A percentile compares a stretch with the other conserved stretches of the same genome.
Conservation (phyloP, 495 filamentous ascomycete genomes). For the Neurospora sp. region DNA sequence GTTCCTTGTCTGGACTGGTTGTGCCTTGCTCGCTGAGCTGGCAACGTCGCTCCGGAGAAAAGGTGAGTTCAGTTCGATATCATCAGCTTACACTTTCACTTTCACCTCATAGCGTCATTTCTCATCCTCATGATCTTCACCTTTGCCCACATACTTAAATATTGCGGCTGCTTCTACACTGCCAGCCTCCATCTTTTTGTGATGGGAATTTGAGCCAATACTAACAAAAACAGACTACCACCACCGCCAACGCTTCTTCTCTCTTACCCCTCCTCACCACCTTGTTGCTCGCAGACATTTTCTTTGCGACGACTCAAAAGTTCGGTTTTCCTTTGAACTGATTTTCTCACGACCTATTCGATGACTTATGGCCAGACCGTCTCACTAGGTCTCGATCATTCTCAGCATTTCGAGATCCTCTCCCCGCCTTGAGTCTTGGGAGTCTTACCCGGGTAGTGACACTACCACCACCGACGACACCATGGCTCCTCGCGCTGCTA, state of each 20-base stretch:
- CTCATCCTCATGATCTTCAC: background rate
- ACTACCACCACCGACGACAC: background rate
- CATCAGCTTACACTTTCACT: background rate
- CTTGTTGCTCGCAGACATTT: background rate
- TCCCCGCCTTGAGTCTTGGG: slow-evolving; percentile 34
- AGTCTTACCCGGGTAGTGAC: slow-evolving; percentile 2
- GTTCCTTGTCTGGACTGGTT: slow-evolving; percentile 48
- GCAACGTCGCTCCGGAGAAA: slow-evolving; percentile 40
- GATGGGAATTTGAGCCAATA: background rate
- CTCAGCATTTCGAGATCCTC: slow-evolving; percentile 12
- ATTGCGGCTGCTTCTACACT: background rate
- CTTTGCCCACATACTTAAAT: background rate
- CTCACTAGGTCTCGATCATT: slow-evolving; percentile 29
- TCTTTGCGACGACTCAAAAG: background rate
- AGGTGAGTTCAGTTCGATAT: slow-evolving; percentile 14
- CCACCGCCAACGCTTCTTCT: background rate
- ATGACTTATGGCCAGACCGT: slow-evolving; percentile 32
- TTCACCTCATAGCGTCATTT: background rate
- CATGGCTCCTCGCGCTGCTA: background rate
- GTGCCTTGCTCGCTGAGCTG: slow-evolving; percentile 44
- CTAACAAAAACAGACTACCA: background rate
- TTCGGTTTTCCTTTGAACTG: background rate
- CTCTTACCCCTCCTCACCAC: background rate
- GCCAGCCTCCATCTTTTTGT: background rate
- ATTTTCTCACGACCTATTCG: background rate